Conservation (phyloP, 2,329 filamentous ascomycete genomes). For the Teratosphaeriaceae sp. region DNA sequence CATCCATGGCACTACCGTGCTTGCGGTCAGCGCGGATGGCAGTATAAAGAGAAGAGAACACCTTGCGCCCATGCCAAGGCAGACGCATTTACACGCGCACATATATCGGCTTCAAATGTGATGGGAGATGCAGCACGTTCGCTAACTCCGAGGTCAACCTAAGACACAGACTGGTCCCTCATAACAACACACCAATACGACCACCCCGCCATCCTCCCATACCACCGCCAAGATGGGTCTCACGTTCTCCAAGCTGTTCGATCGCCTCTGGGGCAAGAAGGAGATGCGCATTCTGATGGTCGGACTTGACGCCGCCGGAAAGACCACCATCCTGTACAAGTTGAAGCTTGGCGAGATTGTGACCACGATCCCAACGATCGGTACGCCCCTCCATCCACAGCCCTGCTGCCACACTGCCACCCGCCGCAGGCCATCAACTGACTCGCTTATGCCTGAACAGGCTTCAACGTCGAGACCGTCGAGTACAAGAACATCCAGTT, state of each 20-base stretch:
- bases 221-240: conserved; percentile 73
- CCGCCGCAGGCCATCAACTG: conserved; percentile 2
- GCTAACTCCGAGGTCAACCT: conserved; percentile 1
- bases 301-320: conserved; percentile 94
- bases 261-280: conserved; percentile 98
- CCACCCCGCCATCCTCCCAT: background rate
- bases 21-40: conserved; percentile 3
- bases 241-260: conserved; percentile 91
- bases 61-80: conserved; percentile 8
- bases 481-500: conserved; percentile 99
- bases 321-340: conserved; percentile 99
- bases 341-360: conserved; percentile 97
- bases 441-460: conserved; percentile 21
- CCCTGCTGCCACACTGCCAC: background rate
- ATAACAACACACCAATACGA: background rate
- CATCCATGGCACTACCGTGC: no score
- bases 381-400: conserved; percentile 30
- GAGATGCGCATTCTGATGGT: conserved; percentile 99
- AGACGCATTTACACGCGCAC: conserved; percentile 1
- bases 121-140: no score
- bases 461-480: conserved; percentile 98
- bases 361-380: conserved; percentile 96
- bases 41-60: conserved; percentile 5
- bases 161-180: conserved; percentile 6
- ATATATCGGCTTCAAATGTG: background rate